Evolutionary conservation across 2,329 filamentous ascomycete species (phyloP), one percentile per base, ranked within the genome.

Genomic region (Eurotiales sp.): DNA sequence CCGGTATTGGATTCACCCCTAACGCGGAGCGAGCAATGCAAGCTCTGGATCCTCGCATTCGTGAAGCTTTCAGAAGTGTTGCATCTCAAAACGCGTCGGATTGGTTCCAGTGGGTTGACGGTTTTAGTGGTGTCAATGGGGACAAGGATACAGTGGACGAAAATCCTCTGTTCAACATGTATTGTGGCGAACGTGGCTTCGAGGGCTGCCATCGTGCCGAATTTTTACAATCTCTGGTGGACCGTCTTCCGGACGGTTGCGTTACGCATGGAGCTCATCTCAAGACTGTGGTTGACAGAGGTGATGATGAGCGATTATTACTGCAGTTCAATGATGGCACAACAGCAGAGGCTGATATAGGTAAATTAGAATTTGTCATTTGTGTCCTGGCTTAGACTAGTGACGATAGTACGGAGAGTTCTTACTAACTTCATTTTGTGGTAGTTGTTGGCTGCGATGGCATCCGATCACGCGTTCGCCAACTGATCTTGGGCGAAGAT

Each of bases 21-120:
- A 82, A 82, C 55, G 77, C 79, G 3, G 70, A 74, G 22, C 74
- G 76, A 15, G 78, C 81, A 2, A 78, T 85, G 74, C 67, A 71
- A 14, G 64, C 78, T 4, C 76, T 82, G 55, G 74, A 77, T 34
- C 75, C 77, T 2, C 51, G 56, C 12, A 61, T 67, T 37, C 59
- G 59, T 3, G 48, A 56, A 7, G 59, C 65, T 15, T 56, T 68
- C 15, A 67, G 62, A 4, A 64, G 61, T 1, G 63, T 66, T 22
- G 65, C 65, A 1, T 61, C 67, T 43, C 63, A 58, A 29, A 64
- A 65, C 0, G 64, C 64, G 2, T 66, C 61, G 17, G 50, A 52
- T 29, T 52, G 46, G 47, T 58, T 58, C 58, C 36, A 43, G 1
- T 68, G 58, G 39, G 63, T 60, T 1, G 51, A 52, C 6, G 64